These are phyloP conservation scores for Stipa capillata DNA, from an alignment of 176 grass and related monocot genomes.

Conservation along the genomic window DNA sequence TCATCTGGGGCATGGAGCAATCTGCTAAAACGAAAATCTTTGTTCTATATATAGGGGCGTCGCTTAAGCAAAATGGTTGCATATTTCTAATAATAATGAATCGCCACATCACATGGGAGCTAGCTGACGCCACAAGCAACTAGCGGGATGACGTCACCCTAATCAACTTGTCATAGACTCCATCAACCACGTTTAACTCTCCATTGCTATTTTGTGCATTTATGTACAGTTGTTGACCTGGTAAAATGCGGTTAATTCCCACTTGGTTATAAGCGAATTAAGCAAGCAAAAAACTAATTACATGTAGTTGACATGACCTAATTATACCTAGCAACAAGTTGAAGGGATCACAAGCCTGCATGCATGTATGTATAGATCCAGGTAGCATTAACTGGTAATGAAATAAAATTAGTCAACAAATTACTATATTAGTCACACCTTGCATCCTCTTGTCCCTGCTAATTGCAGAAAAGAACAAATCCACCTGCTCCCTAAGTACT, in stretches of 20 bases:
- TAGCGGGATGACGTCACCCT: neutral
- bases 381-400: constrained; percentile 16
- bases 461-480: constrained; percentile 34
- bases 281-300: neutral
- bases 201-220: neutral
- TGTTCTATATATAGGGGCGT: neutral
- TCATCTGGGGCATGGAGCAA: too few relatives aligned
- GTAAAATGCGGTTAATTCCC: neutral
- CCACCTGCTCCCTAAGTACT: constrained; percentile 10
- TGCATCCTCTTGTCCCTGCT: constrained; percentile 25
- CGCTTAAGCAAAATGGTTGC: neutral
- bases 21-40: neutral
- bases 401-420: neutral
- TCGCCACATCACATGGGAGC: neutral
- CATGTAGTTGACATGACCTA: constrained; percentile 26
- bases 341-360: neutral
- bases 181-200: constrained; percentile 6
- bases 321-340: constrained; percentile 16
- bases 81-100: neutral
- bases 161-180: neutral
- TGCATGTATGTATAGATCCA: constrained; percentile 16
- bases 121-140: constrained; percentile 6
- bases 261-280: neutral
- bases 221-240: neutral
- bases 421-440: constrained; percentile 23